Percentiles rank a stretch among this genome's conserved stretches.
Conservation (phyloP, 805 yeast genomes). For the Lachancea kluyveri region DNA sequence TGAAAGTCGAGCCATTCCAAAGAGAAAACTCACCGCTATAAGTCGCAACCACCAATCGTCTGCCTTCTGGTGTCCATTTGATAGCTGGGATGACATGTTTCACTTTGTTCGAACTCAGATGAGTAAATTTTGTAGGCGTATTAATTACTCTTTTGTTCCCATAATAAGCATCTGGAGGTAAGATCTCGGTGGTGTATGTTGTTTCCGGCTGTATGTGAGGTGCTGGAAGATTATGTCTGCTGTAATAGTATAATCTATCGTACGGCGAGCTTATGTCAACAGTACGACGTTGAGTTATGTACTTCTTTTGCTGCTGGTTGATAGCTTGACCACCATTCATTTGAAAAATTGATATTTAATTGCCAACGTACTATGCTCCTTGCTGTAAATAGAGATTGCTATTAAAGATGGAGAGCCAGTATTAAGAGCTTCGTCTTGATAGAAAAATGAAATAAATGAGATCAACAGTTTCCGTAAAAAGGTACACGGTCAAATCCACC, state of each 20-base stretch:
- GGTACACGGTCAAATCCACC: too few relatives aligned
- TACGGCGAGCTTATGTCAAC: slow-evolving; percentile 29
- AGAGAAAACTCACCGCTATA: slow-evolving; percentile 93
- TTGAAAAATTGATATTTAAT: too few relatives aligned
- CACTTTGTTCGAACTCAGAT: slow-evolving; percentile 83
- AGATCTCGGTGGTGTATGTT: slow-evolving; percentile 23
- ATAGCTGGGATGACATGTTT: slow-evolving; percentile 85
- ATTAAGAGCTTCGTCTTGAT: too few relatives aligned
- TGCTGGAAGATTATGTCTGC: slow-evolving; percentile 24
- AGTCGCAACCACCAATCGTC: slow-evolving; percentile 82
- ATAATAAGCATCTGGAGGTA: slow-evolving; percentile 27
- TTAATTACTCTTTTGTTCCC: slow-evolving; percentile 40
- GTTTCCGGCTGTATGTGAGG: slow-evolving; percentile 28
- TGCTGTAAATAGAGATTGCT: too few relatives aligned
- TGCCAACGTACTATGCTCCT: too few relatives aligned
- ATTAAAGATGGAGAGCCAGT: too few relatives aligned
- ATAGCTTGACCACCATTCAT: too few relatives aligned
- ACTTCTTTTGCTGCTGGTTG: slow-evolving; percentile 17
- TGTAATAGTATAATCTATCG: slow-evolving; percentile 22
- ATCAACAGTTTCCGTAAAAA: too few relatives aligned
- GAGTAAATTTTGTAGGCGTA: slow-evolving; percentile 76
- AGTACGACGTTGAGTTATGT: slow-evolving; percentile 28
- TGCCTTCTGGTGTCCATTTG: slow-evolving; percentile 96
- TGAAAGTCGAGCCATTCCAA: slow-evolving; percentile 94
- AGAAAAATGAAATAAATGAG: too few relatives aligned